Percentiles rank a stretch among this genome's conserved stretches.
Conservation (phyloP, 2,329 filamentous ascomycete genomes). For the Zymoseptoria crescenta region DNA sequence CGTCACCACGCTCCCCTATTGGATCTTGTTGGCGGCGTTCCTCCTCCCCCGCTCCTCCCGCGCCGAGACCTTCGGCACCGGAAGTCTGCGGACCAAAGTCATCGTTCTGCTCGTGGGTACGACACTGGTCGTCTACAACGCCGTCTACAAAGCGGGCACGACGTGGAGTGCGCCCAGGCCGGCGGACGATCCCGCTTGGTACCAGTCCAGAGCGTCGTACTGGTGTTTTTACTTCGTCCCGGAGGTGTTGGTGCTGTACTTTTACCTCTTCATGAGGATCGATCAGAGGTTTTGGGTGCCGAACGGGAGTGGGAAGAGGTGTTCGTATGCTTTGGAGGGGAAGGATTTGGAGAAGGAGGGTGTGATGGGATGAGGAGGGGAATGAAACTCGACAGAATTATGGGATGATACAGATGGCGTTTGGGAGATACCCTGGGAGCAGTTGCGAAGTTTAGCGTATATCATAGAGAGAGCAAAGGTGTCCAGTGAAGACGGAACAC, state of each 20-base stretch:
- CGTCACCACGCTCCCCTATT: constrained; percentile 54
- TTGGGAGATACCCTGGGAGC: not conserved
- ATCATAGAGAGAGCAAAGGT: too few relatives aligned
- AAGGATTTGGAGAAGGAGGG: not conserved
- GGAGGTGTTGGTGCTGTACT: constrained; percentile 15
- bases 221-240: constrained; percentile 15
- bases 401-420: not conserved
- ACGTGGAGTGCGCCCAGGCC: constrained; percentile 11
- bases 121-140: constrained; percentile 9
- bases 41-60: not conserved
- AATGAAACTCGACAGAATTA: not conserved
- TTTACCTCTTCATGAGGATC: constrained; percentile 10
- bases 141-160: constrained; percentile 11
- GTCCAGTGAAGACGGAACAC: too few relatives aligned
- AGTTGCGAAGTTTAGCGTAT: too few relatives aligned
- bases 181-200: constrained; percentile 11
- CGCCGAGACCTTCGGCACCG: constrained; percentile 11
- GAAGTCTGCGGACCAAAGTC: constrained; percentile 9
- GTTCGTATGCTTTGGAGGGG: not conserved
- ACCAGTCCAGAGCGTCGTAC: constrained; percentile 11
- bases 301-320: constrained; percentile 4
- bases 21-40: constrained; percentile 48
- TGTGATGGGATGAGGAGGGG: not conserved
- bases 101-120: constrained; percentile 8
- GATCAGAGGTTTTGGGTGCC: constrained; percentile 17